Evolutionary conservation across 1,139 yeast genomes (phyloP).

Genomic region (Geotrichum europaeum): DNA sequence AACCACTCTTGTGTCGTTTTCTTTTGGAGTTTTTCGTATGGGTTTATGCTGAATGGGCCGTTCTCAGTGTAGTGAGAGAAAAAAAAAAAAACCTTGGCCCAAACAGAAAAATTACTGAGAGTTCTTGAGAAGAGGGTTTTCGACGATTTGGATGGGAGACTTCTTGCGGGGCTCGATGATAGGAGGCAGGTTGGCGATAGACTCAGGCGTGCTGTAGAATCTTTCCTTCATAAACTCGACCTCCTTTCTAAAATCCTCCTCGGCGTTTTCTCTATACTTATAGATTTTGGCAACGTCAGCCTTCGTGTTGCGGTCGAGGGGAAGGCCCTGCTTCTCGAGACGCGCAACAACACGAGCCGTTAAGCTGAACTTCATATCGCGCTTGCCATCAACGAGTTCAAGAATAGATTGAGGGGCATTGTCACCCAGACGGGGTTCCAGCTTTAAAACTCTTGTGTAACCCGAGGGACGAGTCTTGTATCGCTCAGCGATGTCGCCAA

Average conservation of each 20-base stretch:
- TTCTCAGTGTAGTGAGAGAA: neutral
- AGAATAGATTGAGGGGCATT: constrained; percentile 86
- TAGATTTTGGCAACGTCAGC: constrained; percentile 52
- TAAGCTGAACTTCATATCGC: constrained; percentile 71
- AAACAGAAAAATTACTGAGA: neutral
- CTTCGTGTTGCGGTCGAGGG: constrained; percentile 55
- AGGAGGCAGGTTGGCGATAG: constrained; percentile 19
- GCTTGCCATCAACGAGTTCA: constrained; percentile 76
- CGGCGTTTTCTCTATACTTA: constrained; percentile 45
- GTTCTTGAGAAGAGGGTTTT: constrained; percentile 10
- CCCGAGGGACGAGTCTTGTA: constrained; percentile 67
- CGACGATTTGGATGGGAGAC: constrained; percentile 11
- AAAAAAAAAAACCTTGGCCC: neutral
- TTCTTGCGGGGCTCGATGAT: constrained; percentile 10
- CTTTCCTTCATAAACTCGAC: constrained; percentile 59
- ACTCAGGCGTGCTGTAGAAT: constrained; percentile 41
- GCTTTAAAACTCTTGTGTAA: constrained; percentile 73
- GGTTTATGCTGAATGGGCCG: neutral
- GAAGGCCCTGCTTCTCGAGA: constrained; percentile 57
- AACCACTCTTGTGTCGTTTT: neutral
- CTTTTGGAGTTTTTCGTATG: neutral
- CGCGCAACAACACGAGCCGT: constrained; percentile 79
- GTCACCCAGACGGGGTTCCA: constrained; percentile 87
- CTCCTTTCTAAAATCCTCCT: constrained; percentile 48
- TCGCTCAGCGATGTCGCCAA: constrained; percentile 57